Evolutionary conservation across 2,329 filamentous ascomycete genomes (phyloP), one percentile per base, ranked within the genome.

Genomic region (Apiospora pterosperma): DNA sequence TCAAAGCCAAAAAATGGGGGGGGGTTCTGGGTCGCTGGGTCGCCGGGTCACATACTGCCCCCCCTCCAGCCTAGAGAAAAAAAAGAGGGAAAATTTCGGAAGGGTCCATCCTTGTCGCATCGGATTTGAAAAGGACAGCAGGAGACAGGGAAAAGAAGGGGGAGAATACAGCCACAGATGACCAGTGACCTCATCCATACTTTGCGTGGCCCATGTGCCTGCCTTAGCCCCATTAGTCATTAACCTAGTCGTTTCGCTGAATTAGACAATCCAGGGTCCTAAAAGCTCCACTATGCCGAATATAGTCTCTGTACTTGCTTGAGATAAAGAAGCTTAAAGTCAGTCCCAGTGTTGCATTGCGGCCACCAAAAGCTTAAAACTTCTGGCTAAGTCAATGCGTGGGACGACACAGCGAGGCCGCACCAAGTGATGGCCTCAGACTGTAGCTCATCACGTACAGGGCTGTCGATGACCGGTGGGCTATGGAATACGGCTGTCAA

Each of bases 251-350:
- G 19, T 8, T 16, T 62, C 60, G 39, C 39, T 42, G 39, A 36
- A 48, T 25, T 42, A 62, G 60, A 39, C 39, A 62, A 62, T 62
- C 60, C 60, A 62, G 60, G 60, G 60, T 62, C 60, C 31, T 34
- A 28, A 16, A 3, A 11, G 36, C 59, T 28, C 59, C 59, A 61
- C 39, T 31, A 41, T 21, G 4, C 59, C 36, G 21, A 19, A 55
- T 55, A 55, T 55, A 34, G 48, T 4, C 28, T 5, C 28, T 55
- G n/a, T 4, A 4, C 28, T 16, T 34, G 16, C 28, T 55, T 4
- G 28, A 55, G 25, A 55, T 8, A 34, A 55, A 55, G 48, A 61
- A 61, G 59, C 59, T 61, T 61, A 61, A 61, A 41, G 36, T 28
- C 59, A 19, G 42, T 48, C 21, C 42, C 42, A 25, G 42, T 5